Evolutionary conservation across 1,284 basidiomycete genomes (phyloP), one percentile per base, ranked within the genome.

Genomic region (Apiotrichum gracile): DNA sequence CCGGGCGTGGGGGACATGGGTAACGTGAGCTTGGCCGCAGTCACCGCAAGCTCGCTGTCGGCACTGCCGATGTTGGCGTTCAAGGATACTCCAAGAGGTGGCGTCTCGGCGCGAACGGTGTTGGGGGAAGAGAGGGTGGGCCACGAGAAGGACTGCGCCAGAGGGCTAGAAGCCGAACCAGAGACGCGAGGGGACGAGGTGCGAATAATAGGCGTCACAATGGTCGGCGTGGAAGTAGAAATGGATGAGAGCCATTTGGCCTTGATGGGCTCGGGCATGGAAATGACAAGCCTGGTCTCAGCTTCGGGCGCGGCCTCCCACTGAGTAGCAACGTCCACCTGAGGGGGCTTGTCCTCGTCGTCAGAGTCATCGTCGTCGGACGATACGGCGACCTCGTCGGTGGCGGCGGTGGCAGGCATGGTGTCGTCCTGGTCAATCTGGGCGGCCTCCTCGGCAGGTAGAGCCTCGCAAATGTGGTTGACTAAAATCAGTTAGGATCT

Each of bases 381-480:
- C 6, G 33, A 24, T 9, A n/a, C 34, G 9, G 29, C 9, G 17
- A 5, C n/a, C 21, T 25, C 38, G 45, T 5, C n/a, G 14, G 40
- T 37, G 12, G 19, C 40, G 6, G n/a, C n/a, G n/a, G n/a, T n/a
- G n/a, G 22, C 41, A 2, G 58, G 50, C 21, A 50, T 44, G 6
- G 43, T 37, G 35, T 62, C 61, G 25, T 62, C 61, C 45, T 62
- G 61, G 13, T 54, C 42, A 22, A 62, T 39, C 17, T 48, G 26
- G 5, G 43, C 41, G 4, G 61, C 58, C 33, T 62, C 42, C 13
- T 54, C 53, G 3, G 34, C 34, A 0, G 61, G 49, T 1, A 62
- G 35, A 8, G 61, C 40, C 9, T 60, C 35, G 47, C 61, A 62
- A 33, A 62, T 58, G 55, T 62, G 61, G 47, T 62, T 62, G 49